Evolutionary conservation across 2,329 filamentous ascomycete species (phyloP).

Genomic region (Phaeosphaeriaceae sp.): DNA sequence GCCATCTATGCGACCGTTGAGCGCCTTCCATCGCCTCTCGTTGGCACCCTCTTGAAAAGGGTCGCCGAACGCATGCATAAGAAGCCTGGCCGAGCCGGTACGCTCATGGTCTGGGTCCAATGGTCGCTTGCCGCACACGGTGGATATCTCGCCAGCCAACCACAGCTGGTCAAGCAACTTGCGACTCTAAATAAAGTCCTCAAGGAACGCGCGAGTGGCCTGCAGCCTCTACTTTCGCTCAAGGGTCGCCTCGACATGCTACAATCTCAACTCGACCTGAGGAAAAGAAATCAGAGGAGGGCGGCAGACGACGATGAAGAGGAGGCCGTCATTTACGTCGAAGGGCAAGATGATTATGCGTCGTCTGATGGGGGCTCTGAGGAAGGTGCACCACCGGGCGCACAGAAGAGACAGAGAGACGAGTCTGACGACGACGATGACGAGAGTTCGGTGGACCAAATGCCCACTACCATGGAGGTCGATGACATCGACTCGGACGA

Average conservation of each 20-base stretch:
- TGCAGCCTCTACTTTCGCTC: constrained; percentile 82
- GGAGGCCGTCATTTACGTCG: constrained; percentile 82
- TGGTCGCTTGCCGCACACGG: constrained; percentile 94
- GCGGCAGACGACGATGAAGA: constrained; percentile 67
- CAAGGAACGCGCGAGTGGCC: constrained; percentile 81
- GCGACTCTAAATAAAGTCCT: constrained; percentile 84
- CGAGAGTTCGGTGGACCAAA: constrained; percentile 62
- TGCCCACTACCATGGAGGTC: constrained; percentile 59
- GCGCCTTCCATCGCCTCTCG: constrained; percentile 83
- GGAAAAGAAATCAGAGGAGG: constrained; percentile 70
- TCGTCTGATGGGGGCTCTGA: constrained; percentile 59
- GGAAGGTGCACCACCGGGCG: constrained; percentile 19
- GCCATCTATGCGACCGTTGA: constrained; percentile 90
- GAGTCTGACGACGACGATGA: constrained; percentile 39
- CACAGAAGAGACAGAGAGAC: constrained; percentile 32
- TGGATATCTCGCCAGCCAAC: constrained; percentile 84
- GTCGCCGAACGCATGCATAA: constrained; percentile 86
- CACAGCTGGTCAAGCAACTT: constrained; percentile 81
- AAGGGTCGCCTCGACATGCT: constrained; percentile 97
- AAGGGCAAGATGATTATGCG: constrained; percentile 73
- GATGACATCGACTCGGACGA: constrained; percentile 52
- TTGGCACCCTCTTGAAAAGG: constrained; percentile 78
- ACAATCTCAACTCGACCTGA: constrained; percentile 83
- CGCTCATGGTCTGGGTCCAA: constrained; percentile 93
- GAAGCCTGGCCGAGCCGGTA: constrained; percentile 86